phyloP scores from a whole-genome alignment of 2,329 filamentous ascomycete species.

The Trichophyton rubrum region DNA sequence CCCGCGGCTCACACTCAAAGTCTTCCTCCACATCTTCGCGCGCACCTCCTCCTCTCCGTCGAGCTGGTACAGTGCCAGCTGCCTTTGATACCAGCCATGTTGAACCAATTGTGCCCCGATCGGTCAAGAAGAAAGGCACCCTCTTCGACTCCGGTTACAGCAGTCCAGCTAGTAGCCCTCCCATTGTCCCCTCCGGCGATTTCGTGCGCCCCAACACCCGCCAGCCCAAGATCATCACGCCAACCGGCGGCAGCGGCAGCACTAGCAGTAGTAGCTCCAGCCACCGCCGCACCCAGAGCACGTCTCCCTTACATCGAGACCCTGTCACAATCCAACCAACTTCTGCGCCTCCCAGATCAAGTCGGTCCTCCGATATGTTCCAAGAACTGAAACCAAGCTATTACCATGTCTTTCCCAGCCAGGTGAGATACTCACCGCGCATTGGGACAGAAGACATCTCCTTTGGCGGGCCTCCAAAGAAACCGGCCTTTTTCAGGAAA shows the following conservation, averaged over 20 bases:
- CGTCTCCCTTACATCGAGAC: not conserved
- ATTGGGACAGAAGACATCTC: not conserved
- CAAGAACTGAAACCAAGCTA: not conserved
- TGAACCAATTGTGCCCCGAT: conserved; percentile 19
- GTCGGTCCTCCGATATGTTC: not conserved
- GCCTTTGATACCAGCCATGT: conserved; percentile 18
- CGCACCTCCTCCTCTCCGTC: conserved; percentile 20
- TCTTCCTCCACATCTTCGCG: conserved; percentile 19
- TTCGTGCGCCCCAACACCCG: conserved; percentile 22
- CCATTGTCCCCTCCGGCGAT: conserved; percentile 26
- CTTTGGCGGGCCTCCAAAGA: not conserved
- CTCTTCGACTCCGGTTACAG: conserved; percentile 34
- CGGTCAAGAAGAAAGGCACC: conserved; percentile 17
- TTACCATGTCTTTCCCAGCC: not conserved
- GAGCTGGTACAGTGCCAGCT: conserved; percentile 22
- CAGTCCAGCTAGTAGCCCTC: conserved; percentile 28
- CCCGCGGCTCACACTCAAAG: conserved; percentile 18
- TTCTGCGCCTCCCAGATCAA: not conserved
- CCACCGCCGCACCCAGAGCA: conserved; percentile 17
- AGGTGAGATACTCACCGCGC: not conserved
- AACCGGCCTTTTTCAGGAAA: not conserved
- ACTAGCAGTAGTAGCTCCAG: conserved; percentile 21
- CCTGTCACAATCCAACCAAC: conserved; percentile 1
- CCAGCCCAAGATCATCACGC: conserved; percentile 23
- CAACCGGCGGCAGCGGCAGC: conserved; percentile 21